Evolutionary conservation across 164 flowering plant genomes (phyloP).

Genomic region (Dillenia suffruticosa): DNA sequence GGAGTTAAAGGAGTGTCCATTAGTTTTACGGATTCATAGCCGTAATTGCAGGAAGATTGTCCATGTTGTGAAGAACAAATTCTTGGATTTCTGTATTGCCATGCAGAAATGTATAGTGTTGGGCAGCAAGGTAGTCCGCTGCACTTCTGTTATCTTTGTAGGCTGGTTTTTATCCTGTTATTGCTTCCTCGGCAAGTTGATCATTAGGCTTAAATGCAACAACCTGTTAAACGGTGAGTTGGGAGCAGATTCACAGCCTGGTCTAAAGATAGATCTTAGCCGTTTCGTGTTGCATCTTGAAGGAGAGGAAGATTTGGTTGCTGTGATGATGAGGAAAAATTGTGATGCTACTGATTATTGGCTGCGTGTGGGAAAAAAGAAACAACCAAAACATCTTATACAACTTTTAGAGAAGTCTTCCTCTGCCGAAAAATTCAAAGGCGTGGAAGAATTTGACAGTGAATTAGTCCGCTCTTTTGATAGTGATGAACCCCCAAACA

Average conservation of each 20-base stretch:
- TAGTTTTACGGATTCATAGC: conserved; percentile 14
- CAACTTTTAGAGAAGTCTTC: conserved; percentile 32
- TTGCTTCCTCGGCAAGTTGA: conserved; percentile 10
- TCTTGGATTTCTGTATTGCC: conserved; percentile 31
- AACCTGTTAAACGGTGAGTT: conserved; percentile 15
- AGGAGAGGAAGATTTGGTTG: conserved; percentile 44
- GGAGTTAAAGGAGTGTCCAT: conserved; percentile 38
- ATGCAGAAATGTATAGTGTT: conserved; percentile 37
- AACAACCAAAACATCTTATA: conserved; percentile 36
- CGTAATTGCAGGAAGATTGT: conserved; percentile 25
- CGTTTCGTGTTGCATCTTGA: conserved; percentile 55
- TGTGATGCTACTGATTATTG: conserved; percentile 31
- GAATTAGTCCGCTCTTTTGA: conserved; percentile 32
- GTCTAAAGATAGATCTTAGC: conserved; percentile 21
- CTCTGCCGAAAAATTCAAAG: conserved; percentile 30
- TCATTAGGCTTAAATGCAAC: conserved; percentile 9
- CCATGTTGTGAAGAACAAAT: conserved; percentile 17
- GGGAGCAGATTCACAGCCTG: conserved; percentile 17
- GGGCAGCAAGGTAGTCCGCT: conserved; percentile 32
- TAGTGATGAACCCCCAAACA: conserved; percentile 41
- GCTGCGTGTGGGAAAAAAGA: conserved; percentile 31
- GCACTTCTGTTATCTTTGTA: conserved; percentile 27
- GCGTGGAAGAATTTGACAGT: conserved; percentile 46
- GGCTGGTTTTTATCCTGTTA: conserved; percentile 15
- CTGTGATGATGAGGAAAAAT: conserved; percentile 29